These are phyloP conservation scores for Phoma sp. DNA, from an alignment of 2,329 filamentous ascomycete genomes.

Conservation along the genomic window DNA sequence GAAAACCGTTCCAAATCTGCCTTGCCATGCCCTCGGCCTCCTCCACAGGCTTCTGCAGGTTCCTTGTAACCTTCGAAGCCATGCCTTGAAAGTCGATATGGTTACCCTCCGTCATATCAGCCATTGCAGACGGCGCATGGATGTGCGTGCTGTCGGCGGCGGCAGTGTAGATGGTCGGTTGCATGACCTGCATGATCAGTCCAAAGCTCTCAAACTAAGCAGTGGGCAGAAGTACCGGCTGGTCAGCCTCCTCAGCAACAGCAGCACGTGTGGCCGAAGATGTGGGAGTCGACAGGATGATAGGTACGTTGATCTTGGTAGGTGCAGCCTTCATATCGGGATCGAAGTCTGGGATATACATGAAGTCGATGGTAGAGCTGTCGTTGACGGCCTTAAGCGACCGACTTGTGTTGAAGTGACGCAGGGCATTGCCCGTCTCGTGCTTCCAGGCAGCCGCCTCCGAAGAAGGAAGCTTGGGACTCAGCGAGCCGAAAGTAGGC, in stretches of 20 bases:
- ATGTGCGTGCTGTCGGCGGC: conserved; percentile 56
- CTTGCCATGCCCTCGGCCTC: conserved; percentile 51
- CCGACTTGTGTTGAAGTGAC: conserved; percentile 68
- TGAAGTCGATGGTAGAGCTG: conserved; percentile 67
- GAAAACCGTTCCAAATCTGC: conserved; percentile 55
- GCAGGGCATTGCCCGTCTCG: conserved; percentile 44
- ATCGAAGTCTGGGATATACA: conserved; percentile 62
- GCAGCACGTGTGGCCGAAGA: conserved; percentile 23
- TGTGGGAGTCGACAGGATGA: conserved; percentile 48
- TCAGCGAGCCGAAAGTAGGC: conserved; percentile 52
- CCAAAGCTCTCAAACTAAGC: conserved; percentile 16
- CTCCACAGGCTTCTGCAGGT: conserved; percentile 44
- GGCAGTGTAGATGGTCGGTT: conserved; percentile 63
- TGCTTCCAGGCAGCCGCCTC: conserved; percentile 48
- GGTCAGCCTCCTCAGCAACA: conserved; percentile 36
- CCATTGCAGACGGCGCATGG: conserved; percentile 60
- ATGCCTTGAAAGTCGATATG: conserved; percentile 62
- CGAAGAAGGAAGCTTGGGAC: conserved; percentile 58
- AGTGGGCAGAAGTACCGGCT: conserved; percentile 27
- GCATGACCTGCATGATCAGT: conserved; percentile 53
- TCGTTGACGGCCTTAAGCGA: conserved; percentile 63
- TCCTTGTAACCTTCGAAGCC: conserved; percentile 55
- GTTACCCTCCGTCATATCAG: conserved; percentile 64
- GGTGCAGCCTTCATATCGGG: conserved; percentile 48
- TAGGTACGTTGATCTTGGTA: conserved; percentile 55